Evolutionary conservation across 768 basidiomycete genomes (phyloP), one percentile per base, ranked within the genome.

Genomic region (Tricholoma flavovirens): DNA sequence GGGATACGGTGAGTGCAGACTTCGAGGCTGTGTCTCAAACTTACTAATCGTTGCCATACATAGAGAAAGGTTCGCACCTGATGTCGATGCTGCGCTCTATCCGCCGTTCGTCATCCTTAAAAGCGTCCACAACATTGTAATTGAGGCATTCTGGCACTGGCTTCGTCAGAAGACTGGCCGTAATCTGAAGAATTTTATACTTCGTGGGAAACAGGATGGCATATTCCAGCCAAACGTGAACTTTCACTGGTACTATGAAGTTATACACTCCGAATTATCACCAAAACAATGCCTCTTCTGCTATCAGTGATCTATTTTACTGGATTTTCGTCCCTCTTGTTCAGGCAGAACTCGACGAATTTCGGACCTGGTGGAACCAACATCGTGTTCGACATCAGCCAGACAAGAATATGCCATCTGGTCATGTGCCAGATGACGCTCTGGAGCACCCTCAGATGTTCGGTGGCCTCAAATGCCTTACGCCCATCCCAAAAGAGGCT

Each of bases 131-230:
- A 73, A 71, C 50, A 69, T 58, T 1, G 52, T 67, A 1, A 69
- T 69, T 49, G 69, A 73, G 38, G 61, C 54, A n/a, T 59, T 69
- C 9, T 73, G 71, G 71, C 26, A 49, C 10, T 68, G 67, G 66
- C 56, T 70, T 8, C 54, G 53, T 4, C 56, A 64, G 19, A 66
- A 65, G 30, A 10, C 10, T 8, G 62, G 63, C 1, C 7, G 42
- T 3, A 65, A 62, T 45, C 21, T 69, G 22, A 57, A 57, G n/a
- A 60, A 57, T 1, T 17, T 51, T n/a, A 64, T 70, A 21, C 43
- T 67, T 2, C 50, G 46, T 0, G 66, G 69, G 0, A 66, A 66
- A 36, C 30, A n/a, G 6, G 57, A 64, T 2, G 59, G 59, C 24
- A 54, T 62, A 11, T 66, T 66, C 50, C 52, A 60, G 30, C 45